Conservation (phyloP, 2,329 filamentous ascomycete genomes). For the Alternaria triticimaculans region DNA sequence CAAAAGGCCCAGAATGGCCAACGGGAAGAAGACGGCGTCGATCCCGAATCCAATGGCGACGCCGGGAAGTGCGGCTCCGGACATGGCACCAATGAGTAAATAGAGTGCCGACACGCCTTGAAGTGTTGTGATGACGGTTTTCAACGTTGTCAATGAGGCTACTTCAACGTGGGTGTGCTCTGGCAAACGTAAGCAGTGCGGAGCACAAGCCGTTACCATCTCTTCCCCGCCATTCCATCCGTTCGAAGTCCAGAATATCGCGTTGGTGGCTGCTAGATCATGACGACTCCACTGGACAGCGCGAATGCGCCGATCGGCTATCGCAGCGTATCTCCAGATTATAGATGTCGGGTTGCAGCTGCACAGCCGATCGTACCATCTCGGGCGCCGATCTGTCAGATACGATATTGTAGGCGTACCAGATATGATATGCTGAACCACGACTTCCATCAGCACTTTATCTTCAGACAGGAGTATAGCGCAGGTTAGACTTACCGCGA, state of each 20-base stretch:
- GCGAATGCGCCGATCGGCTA: constrained; percentile 43
- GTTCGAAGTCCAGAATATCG: constrained; percentile 44
- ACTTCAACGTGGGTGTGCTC: constrained; percentile 8
- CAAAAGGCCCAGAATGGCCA: constrained; percentile 19
- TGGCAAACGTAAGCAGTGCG: constrained; percentile 4
- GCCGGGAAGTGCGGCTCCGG: background rate
- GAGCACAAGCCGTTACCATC: constrained; percentile 6
- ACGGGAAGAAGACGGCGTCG: constrained; percentile 15
- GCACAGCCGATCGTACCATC: constrained; percentile 40
- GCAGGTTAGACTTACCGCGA: constrained; percentile 20
- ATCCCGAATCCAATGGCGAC: background rate
- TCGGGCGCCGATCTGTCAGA: constrained; percentile 22
- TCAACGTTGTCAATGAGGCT: constrained; percentile 15
- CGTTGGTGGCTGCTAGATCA: constrained; percentile 43
- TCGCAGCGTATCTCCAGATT: constrained; percentile 48
- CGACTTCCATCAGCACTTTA: background rate
- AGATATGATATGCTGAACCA: constrained; percentile 29
- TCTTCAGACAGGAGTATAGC: background rate
- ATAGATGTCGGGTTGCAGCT: constrained; percentile 50
- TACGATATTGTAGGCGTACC: constrained; percentile 31
- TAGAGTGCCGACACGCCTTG: constrained; percentile 23
- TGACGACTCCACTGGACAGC: constrained; percentile 32
- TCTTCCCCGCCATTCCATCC: constrained; percentile 47
- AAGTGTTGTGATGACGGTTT: constrained; percentile 20
- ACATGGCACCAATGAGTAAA: background rate